Percentiles rank a stretch among this genome's conserved stretches.
Conservation (phyloP, 192 early-diverging fungal species). For the Gigaspora rosea region DNA sequence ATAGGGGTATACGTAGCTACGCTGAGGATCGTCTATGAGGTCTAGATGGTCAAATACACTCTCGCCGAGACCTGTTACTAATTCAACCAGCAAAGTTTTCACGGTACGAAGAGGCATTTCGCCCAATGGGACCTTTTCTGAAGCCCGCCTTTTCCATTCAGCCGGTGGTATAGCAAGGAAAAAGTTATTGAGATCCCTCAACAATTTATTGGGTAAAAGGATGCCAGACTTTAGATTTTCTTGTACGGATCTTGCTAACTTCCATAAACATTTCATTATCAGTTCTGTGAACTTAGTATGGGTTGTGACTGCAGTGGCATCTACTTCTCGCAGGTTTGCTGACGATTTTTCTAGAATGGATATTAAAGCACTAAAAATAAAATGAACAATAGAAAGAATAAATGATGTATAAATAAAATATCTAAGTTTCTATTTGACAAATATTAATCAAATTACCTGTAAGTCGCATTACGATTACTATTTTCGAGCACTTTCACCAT, state of each 20-base stretch:
- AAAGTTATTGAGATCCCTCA: conserved; percentile 81
- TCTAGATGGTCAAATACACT: conserved; percentile 57
- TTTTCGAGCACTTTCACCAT: conserved; percentile 93
- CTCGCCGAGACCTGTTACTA: conserved; percentile 69
- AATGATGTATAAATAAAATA: neutral
- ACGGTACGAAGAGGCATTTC: conserved; percentile 95
- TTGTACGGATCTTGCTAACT: conserved; percentile 84
- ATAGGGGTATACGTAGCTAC: conserved; percentile 69
- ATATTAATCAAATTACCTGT: conserved; percentile 51
- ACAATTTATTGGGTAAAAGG: conserved; percentile 64
- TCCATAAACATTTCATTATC: conserved; percentile 97
- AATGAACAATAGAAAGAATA: neutral
- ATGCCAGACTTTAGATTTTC: conserved; percentile 63
- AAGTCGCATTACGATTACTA: conserved; percentile 74
- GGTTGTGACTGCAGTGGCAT: conserved; percentile 46
- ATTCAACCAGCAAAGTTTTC: conserved; percentile 85
- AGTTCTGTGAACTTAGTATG: conserved; percentile 83
- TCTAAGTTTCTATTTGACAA: neutral
- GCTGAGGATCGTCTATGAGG: conserved; percentile 63
- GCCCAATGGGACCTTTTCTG: conserved; percentile 73
- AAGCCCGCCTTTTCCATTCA: conserved; percentile 83
- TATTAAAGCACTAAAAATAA: conserved; percentile 69
- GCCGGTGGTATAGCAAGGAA: conserved; percentile 77
- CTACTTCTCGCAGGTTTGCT: conserved; percentile 51
- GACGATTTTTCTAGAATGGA: conserved; percentile 65